phyloP scores from a whole-genome alignment of 805 yeast species.

The Ogataea zsoltii region DNA sequence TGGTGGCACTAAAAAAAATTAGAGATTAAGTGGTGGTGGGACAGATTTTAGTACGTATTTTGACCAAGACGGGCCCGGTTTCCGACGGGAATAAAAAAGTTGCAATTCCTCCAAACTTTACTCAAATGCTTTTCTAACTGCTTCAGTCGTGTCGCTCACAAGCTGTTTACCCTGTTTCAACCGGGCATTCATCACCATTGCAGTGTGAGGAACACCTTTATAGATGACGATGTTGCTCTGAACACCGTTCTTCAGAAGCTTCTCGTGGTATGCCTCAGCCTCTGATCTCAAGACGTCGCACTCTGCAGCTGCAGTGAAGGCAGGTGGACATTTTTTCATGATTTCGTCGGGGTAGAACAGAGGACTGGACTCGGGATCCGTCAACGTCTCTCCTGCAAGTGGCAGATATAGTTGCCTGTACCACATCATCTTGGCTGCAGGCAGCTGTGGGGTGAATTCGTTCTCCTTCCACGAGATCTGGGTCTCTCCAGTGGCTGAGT shows the following conservation, averaged over 20 bases:
- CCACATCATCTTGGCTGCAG: constrained; percentile 48
- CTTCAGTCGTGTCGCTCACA: constrained; percentile 34
- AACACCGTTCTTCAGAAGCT: constrained; percentile 40
- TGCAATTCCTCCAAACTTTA: background rate
- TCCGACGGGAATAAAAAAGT: too few species aligned
- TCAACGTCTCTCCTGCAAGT: constrained; percentile 36
- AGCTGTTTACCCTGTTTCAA: constrained; percentile 35
- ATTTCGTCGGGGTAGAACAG: constrained; percentile 40
- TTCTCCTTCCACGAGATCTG: constrained; percentile 40
- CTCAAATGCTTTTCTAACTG: constrained; percentile 9
- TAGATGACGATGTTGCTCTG: constrained; percentile 35
- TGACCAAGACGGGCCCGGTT: too few species aligned
- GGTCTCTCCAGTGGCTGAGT: constrained; percentile 39
- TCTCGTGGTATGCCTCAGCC: constrained; percentile 42
- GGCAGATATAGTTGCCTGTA: constrained; percentile 43
- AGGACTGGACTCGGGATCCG: constrained; percentile 40
- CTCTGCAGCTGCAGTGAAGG: constrained; percentile 43
- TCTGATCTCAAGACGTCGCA: constrained; percentile 47
- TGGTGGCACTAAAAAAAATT: too few species aligned
- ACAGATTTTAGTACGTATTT: background rate
- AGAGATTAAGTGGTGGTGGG: background rate
- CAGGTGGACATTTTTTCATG: constrained; percentile 40
- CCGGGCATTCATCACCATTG: constrained; percentile 47
- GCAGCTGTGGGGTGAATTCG: constrained; percentile 42
- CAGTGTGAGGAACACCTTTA: constrained; percentile 47